phyloP scores from a whole-genome alignment of 2,329 filamentous ascomycete species.

The Alternaria ethzedia region DNA sequence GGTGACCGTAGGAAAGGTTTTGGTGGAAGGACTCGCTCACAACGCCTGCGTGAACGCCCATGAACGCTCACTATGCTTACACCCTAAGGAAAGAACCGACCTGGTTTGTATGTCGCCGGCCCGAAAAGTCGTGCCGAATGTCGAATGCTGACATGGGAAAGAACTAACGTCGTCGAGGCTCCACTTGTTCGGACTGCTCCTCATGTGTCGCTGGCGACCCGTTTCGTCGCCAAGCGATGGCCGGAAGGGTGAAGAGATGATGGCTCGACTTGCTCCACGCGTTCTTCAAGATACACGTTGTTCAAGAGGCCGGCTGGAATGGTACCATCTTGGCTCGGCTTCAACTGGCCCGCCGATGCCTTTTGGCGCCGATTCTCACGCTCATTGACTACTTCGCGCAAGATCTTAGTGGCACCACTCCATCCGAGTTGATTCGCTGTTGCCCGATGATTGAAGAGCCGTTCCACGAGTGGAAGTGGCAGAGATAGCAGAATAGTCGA shows the following conservation, averaged over 20 bases:
- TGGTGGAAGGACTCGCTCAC: slow-evolving; percentile 19
- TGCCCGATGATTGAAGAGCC: slow-evolving; percentile 66
- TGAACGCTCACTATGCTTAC: slow-evolving; percentile 47
- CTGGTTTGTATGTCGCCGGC: slow-evolving; percentile 19
- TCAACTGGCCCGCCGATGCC: slow-evolving; percentile 31
- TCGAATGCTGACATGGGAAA: slow-evolving; percentile 11
- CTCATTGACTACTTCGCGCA: slow-evolving; percentile 53
- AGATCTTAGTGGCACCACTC: slow-evolving; percentile 47
- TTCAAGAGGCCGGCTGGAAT: slow-evolving; percentile 29
- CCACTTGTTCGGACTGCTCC: background rate
- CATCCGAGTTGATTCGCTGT: slow-evolving; percentile 56
- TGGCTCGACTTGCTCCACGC: slow-evolving; percentile 46
- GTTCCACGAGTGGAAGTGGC: slow-evolving; percentile 70
- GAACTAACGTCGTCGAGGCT: background rate
- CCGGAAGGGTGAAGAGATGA: slow-evolving; percentile 48
- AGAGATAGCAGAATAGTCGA: slow-evolving; percentile 74
- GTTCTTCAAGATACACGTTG: slow-evolving; percentile 41
- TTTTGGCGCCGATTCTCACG: slow-evolving; percentile 51
- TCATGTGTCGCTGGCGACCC: slow-evolving; percentile 12
- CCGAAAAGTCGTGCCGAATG: slow-evolving; percentile 10
- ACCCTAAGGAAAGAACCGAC: slow-evolving; percentile 26
- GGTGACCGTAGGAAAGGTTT: slow-evolving; percentile 19
- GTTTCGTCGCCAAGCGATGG: slow-evolving; percentile 37
- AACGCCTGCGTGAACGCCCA: slow-evolving; percentile 39
- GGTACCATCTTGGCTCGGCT: slow-evolving; percentile 25